Conservation (phyloP, 768 basidiomycete genomes). For the Lactarius pseudohatsudake region DNA sequence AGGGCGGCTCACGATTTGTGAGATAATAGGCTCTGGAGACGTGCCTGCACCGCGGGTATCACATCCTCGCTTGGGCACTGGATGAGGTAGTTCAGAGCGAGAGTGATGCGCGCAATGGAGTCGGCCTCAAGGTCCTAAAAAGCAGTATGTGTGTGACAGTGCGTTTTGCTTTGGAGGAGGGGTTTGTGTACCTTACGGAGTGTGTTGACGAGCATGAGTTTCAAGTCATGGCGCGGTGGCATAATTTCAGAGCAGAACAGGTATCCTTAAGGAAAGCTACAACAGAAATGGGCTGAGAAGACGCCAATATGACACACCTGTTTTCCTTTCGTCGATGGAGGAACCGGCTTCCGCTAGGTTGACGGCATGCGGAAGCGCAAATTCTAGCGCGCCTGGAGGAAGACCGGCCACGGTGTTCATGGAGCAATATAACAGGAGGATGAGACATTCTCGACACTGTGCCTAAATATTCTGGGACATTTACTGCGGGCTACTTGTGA, state of each 20-base stretch:
- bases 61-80: constrained; percentile 61
- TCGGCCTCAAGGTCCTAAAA: constrained; percentile 70
- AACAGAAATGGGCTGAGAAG: neutral
- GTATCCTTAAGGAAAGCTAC: constrained; percentile 53
- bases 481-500: constrained; percentile 1
- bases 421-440: constrained; percentile 70
- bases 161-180: neutral
- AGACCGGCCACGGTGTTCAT: constrained; percentile 48
- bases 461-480: constrained; percentile 43
- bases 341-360: constrained; percentile 71
- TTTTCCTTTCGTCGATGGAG: constrained; percentile 60
- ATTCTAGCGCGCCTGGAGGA: constrained; percentile 51
- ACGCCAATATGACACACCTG: constrained; percentile 44
- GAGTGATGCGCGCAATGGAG: constrained; percentile 55
- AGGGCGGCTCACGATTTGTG: constrained; percentile 72
- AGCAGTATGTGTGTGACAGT: constrained; percentile 6
- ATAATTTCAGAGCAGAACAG: constrained; percentile 75
- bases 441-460: constrained; percentile 61
- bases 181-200: constrained; percentile 61
- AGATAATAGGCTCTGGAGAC: constrained; percentile 62
- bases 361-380: constrained; percentile 74
- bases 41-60: constrained; percentile 71
- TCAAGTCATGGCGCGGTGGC: constrained; percentile 64
- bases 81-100: constrained; percentile 71
- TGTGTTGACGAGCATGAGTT: constrained; percentile 85